phyloP scores from a whole-genome alignment of 2,329 filamentous ascomycete genomes.

The Cladophialophora yegresii region DNA sequence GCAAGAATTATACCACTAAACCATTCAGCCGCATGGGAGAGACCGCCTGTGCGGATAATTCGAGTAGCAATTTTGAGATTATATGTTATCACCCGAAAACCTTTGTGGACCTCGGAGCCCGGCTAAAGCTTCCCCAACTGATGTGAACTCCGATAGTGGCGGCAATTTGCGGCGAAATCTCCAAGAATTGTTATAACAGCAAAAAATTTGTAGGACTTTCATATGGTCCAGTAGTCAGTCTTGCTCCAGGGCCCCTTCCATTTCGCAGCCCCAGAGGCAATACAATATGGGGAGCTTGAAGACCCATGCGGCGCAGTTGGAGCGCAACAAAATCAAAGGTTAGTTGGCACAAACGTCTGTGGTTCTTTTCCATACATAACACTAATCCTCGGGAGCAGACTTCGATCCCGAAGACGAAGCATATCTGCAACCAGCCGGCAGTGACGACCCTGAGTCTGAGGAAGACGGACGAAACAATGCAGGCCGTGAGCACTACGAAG shows the following conservation, averaged over 20 bases:
- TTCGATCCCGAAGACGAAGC: conserved; percentile 75
- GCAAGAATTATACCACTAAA: conserved; percentile 39
- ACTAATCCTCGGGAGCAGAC: conserved; percentile 54
- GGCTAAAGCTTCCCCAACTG: conserved; percentile 23
- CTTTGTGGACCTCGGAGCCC: not conserved
- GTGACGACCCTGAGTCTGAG: conserved; percentile 53
- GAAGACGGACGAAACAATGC: conserved; percentile 52
- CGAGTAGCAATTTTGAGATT: not conserved
- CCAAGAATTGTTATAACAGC: conserved; percentile 21
- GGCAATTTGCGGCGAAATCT: conserved; percentile 32
- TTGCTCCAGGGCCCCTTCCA: not conserved
- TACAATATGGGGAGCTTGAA: conserved; percentile 24
- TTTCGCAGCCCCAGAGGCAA: not conserved
- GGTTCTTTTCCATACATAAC: not conserved
- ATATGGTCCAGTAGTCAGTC: not conserved
- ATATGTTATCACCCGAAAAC: too few species aligned
- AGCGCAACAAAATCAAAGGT: conserved; percentile 26
- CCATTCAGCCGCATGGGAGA: conserved; percentile 27
- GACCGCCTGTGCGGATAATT: not conserved
- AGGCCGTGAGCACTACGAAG: conserved; percentile 83
- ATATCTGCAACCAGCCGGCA: conserved; percentile 56
- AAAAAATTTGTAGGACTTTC: conserved; percentile 3
- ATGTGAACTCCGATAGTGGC: not conserved
- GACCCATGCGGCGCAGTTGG: conserved; percentile 20
- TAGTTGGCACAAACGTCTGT: not conserved